Evolutionary conservation across 306 rosid genomes (phyloP).

Genomic region (Fragaria ananassa): DNA sequence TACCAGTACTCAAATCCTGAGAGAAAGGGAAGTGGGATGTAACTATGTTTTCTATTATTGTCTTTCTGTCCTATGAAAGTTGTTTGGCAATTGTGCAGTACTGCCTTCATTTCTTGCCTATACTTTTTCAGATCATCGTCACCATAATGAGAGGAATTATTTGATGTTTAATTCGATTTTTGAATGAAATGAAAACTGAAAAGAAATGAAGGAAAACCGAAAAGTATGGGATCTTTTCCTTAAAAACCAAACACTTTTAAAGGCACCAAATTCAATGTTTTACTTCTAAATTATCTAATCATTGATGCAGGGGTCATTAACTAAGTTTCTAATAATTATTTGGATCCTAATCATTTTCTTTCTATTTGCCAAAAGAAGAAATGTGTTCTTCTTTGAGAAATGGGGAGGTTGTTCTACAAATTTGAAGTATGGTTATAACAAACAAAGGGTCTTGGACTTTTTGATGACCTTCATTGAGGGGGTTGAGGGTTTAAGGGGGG

Average conservation of each 20-base stretch:
- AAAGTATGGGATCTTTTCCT: neutral
- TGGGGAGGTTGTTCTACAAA: neutral
- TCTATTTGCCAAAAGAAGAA: neutral
- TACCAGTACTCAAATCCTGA: neutral
- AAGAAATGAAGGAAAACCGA: neutral
- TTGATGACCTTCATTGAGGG: neutral
- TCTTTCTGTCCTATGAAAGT: neutral
- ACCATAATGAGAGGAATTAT: neutral
- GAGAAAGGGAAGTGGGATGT: neutral
- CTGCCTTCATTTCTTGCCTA: neutral
- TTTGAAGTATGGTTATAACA: slow-evolving; percentile 8
- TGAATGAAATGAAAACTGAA: neutral
- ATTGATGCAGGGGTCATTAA: neutral
- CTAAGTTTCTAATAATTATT: neutral
- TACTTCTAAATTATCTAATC: neutral
- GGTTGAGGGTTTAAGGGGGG: neutral
- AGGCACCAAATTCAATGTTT: neutral
- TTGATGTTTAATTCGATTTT: neutral
- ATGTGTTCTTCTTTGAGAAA: neutral
- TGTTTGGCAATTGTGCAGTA: neutral
- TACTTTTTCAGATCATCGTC: neutral
- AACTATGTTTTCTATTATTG: neutral
- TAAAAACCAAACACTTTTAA: neutral
- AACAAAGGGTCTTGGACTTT: neutral
- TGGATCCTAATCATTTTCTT: neutral